Base-by-base conservation (phyloP, 2,329 filamentous ascomycete genomes). In the Paracorniculantispora psalliotae region DNA sequence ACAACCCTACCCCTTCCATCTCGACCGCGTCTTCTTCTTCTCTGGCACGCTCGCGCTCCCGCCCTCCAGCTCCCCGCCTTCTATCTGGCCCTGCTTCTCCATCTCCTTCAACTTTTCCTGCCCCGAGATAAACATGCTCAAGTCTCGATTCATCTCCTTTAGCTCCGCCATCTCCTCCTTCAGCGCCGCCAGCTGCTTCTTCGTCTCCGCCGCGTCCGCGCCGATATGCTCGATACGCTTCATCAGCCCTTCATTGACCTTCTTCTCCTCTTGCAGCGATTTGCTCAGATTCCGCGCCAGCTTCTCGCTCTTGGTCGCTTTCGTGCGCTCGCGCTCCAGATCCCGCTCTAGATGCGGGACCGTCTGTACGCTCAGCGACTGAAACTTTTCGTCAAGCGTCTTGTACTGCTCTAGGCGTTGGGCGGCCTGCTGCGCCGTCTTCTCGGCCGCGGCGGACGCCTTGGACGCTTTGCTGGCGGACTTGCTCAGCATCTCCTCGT, bases 401-500 rank as follows among this genome's bases (percentile, higher is more conserved):
- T 72, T 68, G 9, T 90, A 70, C 65, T 84, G 77, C 12, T 75
- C 71, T 23, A 79, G 68, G 0, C 81, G 80, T 61, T 77, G 72
- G 5, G 75, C 77, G 2, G 82, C 81, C 63, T 78, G 77, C 0
- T 71, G 69, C 0, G 76, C 75, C 0, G 89, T 87, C 50, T 79
- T 79, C 61, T 90, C 86, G 0, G 89, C 90, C 0, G 83, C 79
- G 0, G 84, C 79, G 0, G 84, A 80, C 0, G 92, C 91, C 67
- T 88, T 85, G 1, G 87, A 82, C 0, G 92, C 92, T 75, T 97
- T 97, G 72, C 96, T 91, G 0, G 89, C 92, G 0, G 91, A 91
- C 63, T 96, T 91, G 67, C 87, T 88, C 55, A 99, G 83, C 71
- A 96, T 86, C 65, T 96, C 93, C 71, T 97, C 93, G 66, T 96